A percentile compares a stretch with the other conserved stretches of the same genome.
These are phyloP conservation scores for Camellia oleifera DNA, from an alignment of 179 eudicot species.

Conservation along the genomic window DNA sequence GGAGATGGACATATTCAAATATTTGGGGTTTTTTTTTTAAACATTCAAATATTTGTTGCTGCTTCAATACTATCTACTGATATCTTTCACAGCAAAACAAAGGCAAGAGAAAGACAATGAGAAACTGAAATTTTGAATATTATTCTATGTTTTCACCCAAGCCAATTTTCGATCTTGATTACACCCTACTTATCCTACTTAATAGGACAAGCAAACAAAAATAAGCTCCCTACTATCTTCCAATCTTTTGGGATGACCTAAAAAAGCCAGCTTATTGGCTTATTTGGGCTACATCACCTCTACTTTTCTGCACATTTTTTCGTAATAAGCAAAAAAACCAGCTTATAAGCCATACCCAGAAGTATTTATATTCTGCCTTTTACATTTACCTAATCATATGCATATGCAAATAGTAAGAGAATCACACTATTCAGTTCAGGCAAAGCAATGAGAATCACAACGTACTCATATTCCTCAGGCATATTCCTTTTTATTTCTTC, in stretches of 20 bases:
- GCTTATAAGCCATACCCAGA: no score
- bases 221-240: background rate
- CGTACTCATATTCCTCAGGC: constrained; percentile 96
- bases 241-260: background rate
- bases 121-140: no score
- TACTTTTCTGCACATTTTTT: no score
- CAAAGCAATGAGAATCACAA: constrained; percentile 6
- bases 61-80: background rate
- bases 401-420: background rate
- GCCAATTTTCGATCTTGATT: background rate
- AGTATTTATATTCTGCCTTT: background rate
- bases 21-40: background rate
- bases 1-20: background rate
- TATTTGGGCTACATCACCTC: no score
- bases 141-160: background rate
- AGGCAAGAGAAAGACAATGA: background rate
- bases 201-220: background rate
- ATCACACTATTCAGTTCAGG: background rate
- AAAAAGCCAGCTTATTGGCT: no score
- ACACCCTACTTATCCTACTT: background rate
- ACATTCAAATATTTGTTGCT: background rate
- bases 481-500: constrained; percentile 90
- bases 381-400: background rate
- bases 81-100: background rate
- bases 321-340: no score